Percentiles rank a stretch among this genome's conserved stretches.
Evolutionary conservation across 2,329 filamentous ascomycete genomes (phyloP).

Genomic region (Neocatenulostroma microsporum): DNA sequence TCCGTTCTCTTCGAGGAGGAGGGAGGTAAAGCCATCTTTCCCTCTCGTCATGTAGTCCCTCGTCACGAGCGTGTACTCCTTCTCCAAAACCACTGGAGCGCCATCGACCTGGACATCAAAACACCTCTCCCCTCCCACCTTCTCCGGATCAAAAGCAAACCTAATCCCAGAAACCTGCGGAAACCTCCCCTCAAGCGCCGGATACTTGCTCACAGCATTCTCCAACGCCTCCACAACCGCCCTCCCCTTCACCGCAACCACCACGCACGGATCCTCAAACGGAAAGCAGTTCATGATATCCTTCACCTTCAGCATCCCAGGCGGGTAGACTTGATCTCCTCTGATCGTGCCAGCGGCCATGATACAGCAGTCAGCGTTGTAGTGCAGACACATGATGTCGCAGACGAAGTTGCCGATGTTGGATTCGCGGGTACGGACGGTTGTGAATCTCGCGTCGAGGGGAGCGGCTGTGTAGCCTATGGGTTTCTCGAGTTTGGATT

Average conservation of each 20-base stretch:
- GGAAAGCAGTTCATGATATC: conserved; percentile 53
- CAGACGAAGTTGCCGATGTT: conserved; percentile 89
- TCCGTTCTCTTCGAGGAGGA: conserved; percentile 69
- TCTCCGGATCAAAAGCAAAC: conserved; percentile 62
- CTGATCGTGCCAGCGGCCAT: conserved; percentile 83
- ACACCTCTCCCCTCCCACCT: conserved; percentile 55
- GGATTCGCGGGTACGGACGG: conserved; percentile 66
- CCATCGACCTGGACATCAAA: conserved; percentile 54
- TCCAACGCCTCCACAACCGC: conserved; percentile 74
- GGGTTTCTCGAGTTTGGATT: conserved; percentile 69
- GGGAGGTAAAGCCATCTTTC: conserved; percentile 64
- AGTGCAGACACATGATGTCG: conserved; percentile 81
- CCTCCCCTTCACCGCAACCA: conserved; percentile 62
- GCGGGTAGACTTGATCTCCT: conserved; percentile 81
- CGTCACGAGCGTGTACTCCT: conserved; percentile 66
- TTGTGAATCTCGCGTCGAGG: conserved; percentile 78
- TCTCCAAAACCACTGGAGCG: conserved; percentile 53
- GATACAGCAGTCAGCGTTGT: conserved; percentile 69
- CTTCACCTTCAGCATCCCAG: conserved; percentile 66
- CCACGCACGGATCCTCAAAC: conserved; percentile 82
- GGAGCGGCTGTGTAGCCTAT: conserved; percentile 76
- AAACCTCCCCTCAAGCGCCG: conserved; percentile 74
- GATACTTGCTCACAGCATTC: conserved; percentile 72
- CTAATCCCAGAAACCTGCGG: conserved; percentile 78
- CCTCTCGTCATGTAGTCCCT: conserved; percentile 83